Evolutionary conservation across 495 filamentous ascomycete genomes (phyloP), one percentile per base, ranked within the genome.

Genomic region (Podospora sp.): DNA sequence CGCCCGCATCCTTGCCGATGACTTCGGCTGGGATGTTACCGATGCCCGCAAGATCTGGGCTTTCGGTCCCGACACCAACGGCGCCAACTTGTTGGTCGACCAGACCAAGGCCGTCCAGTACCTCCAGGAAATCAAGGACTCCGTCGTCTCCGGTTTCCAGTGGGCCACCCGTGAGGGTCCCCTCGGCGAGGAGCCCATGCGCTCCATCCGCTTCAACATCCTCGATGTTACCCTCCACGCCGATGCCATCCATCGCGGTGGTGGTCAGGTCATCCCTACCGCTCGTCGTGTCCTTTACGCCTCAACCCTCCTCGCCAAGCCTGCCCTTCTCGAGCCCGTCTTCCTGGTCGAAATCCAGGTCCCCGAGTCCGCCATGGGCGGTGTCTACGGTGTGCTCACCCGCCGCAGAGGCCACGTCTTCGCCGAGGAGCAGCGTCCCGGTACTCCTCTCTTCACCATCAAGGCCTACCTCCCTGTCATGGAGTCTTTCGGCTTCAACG

Each of bases 21-120:
- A 99, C 75, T 89, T 93, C 84, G 94, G 92, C 76, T 99, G 95
- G 95, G 95, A 99, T 86, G 95, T 99, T 76, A 99, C 95, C 72
- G 95, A 99, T 83, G 95, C 95, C 80, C 92, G 95, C 84, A 99
- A 99, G 91, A 99, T 99, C 80, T 99, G 95, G 95, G 94, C 92
- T 80, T 99, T 99, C 86, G 95, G 95, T 82, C 95, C 95, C 72
- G 96, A 99, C 81, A 96, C 93, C 77, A 93, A 83, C 77, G 95
- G 95, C 81, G 92, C 95, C 88, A 99, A 99, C 86, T 83, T 99
- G 88, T 85, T 99, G 68, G 90, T 99, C 75, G 95, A 99, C 82
- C 95, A 97, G 89, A 97, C 94, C 85, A 99, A 99, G 91, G 95
- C 95, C 73, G 95, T 99, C 67, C 95, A 99, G 86, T 99, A 98